Conservation (phyloP, 2,329 filamentous ascomycete species). For the Nectriaceae sp. region DNA sequence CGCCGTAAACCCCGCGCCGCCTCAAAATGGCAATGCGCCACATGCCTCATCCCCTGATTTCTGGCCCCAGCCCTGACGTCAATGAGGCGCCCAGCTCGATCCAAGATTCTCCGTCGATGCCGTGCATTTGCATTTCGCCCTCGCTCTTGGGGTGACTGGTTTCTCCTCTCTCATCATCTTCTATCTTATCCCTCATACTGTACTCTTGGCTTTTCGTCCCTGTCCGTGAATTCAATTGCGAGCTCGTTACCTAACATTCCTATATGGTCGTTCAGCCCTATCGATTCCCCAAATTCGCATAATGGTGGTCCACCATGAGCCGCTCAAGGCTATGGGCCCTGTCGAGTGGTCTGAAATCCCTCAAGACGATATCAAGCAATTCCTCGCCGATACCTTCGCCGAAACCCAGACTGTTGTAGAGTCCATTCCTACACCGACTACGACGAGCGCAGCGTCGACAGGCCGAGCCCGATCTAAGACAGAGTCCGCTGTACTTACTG, state of each 20-base stretch:
- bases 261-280: too few species aligned
- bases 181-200: neutral
- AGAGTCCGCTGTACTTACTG: constrained; percentile 52
- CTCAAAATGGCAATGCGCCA: too few species aligned
- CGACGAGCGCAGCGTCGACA: constrained; percentile 38
- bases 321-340: constrained; percentile 58
- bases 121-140: constrained; percentile 3
- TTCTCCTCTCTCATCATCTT: neutral
- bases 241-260: neutral
- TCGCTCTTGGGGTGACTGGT: neutral
- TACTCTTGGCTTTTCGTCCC: neutral
- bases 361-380: constrained; percentile 51
- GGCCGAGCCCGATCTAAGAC: constrained; percentile 57
- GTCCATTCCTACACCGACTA: constrained; percentile 62
- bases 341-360: constrained; percentile 52
- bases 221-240: neutral
- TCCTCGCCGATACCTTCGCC: constrained; percentile 61
- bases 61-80: constrained; percentile 9
- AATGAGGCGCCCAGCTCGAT: constrained; percentile 8
- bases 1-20: too few species aligned
- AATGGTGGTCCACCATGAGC: constrained; percentile 61
- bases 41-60: neutral
- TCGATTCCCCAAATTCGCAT: neutral
- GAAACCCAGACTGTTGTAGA: constrained; percentile 73
- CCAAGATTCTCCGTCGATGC: constrained; percentile 5